A percentile compares a stretch with the other conserved stretches of the same genome.
phyloP scores from a whole-genome alignment of 768 basidiomycete species.

The Lactarius pseudohatsudake region DNA sequence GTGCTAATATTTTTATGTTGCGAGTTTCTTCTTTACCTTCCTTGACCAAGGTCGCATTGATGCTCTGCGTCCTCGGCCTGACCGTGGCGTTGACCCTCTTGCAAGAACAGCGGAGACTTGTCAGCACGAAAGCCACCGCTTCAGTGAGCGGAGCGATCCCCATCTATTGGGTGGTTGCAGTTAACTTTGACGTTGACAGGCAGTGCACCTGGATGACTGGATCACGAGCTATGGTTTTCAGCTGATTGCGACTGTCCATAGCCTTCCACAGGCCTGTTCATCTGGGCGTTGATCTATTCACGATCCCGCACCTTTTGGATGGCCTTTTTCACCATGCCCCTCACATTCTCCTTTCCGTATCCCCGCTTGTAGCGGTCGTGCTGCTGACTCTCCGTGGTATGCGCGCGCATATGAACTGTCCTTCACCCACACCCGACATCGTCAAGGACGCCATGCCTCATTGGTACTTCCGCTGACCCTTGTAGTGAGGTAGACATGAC shows the following conservation, averaged over 20 bases:
- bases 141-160: background rate
- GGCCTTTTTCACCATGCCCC: background rate
- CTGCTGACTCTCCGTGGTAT: background rate
- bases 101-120: conserved; percentile 7
- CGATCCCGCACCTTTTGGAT: conserved; percentile 13
- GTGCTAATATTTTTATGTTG: conserved; percentile 9
- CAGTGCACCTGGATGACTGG: background rate
- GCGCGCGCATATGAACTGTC: background rate
- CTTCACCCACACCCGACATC: conserved; percentile 4
- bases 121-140: background rate
- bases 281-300: conserved; percentile 12
- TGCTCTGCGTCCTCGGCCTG: conserved; percentile 5
- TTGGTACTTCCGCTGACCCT: background rate
- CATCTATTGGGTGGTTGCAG: background rate
- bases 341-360: background rate
- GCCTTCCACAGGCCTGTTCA: conserved; percentile 10
- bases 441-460: background rate
- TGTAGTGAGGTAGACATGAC: background rate
- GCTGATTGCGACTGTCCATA: conserved; percentile 16
- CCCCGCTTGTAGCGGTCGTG: background rate
- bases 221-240: conserved; percentile 6
- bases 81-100: background rate
- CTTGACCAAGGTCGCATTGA: conserved; percentile 4
- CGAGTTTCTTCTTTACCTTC: background rate
- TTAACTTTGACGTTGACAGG: background rate